phyloP scores from a whole-genome alignment of 2,329 filamentous ascomycete genomes.

The Fusarium hostae region DNA sequence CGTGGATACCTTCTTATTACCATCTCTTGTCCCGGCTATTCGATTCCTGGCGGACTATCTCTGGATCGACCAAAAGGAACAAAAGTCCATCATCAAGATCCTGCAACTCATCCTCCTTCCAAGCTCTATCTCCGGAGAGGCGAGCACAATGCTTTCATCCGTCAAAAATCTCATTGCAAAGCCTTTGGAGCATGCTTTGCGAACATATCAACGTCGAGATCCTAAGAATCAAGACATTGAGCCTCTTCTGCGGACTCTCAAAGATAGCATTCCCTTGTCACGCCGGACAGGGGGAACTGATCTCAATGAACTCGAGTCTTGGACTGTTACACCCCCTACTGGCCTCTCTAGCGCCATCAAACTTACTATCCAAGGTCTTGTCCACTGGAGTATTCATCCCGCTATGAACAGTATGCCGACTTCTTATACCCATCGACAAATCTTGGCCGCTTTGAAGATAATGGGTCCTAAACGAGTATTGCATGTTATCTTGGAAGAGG shows the following conservation, averaged over 20 bases:
- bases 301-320: slow-evolving; percentile 74
- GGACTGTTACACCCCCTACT: slow-evolving; percentile 66
- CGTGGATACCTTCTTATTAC: slow-evolving; percentile 82
- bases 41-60: slow-evolving; percentile 77
- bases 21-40: slow-evolving; percentile 79
- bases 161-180: slow-evolving; percentile 78
- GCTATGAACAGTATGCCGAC: slow-evolving; percentile 66
- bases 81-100: slow-evolving; percentile 76
- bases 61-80: slow-evolving; percentile 72
- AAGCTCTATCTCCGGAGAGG: slow-evolving; percentile 76
- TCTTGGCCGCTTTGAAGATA: slow-evolving; percentile 69
- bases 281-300: slow-evolving; percentile 71
- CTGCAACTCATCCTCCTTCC: slow-evolving; percentile 78
- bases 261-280: slow-evolving; percentile 66
- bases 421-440: slow-evolving; percentile 77
- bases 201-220: slow-evolving; percentile 72
- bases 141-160: slow-evolving; percentile 74
- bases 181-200: slow-evolving; percentile 73
- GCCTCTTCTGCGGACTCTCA: slow-evolving; percentile 73
- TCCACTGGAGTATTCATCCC: slow-evolving; percentile 73
- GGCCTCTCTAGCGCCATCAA: slow-evolving; percentile 69
- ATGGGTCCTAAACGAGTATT: slow-evolving; percentile 72
- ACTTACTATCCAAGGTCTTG: slow-evolving; percentile 69
- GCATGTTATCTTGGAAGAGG: slow-evolving; percentile 72
- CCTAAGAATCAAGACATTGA: slow-evolving; percentile 76